phyloP scores from a whole-genome alignment of 1,284 basidiomycete genomes.

The Moesziomyces sp. region DNA sequence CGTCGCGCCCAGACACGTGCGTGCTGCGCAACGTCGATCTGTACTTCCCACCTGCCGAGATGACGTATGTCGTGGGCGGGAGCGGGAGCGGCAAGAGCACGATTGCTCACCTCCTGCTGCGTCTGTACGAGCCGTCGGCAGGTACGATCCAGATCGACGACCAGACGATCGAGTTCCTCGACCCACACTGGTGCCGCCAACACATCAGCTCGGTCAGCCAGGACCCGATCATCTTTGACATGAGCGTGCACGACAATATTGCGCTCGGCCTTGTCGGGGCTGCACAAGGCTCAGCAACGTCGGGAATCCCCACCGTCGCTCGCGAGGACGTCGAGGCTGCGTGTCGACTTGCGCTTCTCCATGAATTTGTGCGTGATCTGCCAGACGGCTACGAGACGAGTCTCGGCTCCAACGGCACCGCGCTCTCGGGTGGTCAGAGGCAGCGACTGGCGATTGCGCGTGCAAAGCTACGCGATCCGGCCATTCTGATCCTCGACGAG shows the following conservation, averaged over 20 bases:
- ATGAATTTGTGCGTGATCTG: conserved; percentile 84
- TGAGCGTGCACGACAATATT: conserved; percentile 87
- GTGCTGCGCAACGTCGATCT: conserved; percentile 77
- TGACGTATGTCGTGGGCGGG: conserved; percentile 90
- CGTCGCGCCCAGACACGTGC: conserved; percentile 77
- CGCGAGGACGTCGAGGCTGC: conserved; percentile 81
- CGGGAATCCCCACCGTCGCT: conserved; percentile 43
- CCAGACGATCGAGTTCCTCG: conserved; percentile 77
- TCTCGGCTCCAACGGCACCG: conserved; percentile 77
- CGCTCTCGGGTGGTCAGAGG: conserved; percentile 89
- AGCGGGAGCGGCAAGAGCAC: conserved; percentile 95
- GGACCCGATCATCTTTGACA: conserved; percentile 82
- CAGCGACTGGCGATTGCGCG: conserved; percentile 92
- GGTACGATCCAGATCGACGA: conserved; percentile 81
- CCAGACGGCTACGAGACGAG: conserved; percentile 88
- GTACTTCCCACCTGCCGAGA: conserved; percentile 82
- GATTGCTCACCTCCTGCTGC: conserved; percentile 81
- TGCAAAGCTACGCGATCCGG: conserved; percentile 85
- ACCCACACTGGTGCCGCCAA: conserved; percentile 77
- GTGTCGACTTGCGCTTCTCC: conserved; percentile 84
- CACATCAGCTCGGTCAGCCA: conserved; percentile 83
- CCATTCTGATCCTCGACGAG: conserved; percentile 93
- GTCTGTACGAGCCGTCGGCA: conserved; percentile 74
- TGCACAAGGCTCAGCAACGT: not conserved
- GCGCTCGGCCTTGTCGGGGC: conserved; percentile 75